phyloP scores from a whole-genome alignment of 352 stramenopile species.

The Globisporangium okanoganense region DNA sequence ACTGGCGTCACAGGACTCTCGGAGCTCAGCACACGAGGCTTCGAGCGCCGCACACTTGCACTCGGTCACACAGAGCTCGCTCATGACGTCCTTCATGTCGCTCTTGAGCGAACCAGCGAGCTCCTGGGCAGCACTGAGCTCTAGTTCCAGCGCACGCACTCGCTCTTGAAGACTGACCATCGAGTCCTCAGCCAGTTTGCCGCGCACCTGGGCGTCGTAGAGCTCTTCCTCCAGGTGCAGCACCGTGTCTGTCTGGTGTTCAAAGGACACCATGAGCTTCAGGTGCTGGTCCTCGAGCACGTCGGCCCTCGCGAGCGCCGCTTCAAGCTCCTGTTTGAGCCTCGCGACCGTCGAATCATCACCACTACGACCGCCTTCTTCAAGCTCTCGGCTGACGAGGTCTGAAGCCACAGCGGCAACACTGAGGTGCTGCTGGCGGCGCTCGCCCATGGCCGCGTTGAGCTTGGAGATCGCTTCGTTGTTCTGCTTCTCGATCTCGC shows the following conservation, averaged over 20 bases:
- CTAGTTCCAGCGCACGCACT: not conserved
- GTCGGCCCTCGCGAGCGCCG: conserved; percentile 7
- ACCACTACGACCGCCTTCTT: not conserved
- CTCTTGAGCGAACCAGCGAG: not conserved
- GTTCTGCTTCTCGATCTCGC: conserved; percentile 18
- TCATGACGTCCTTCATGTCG: conserved; percentile 14
- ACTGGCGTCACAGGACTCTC: not conserved
- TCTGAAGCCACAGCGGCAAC: not conserved
- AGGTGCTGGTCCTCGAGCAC: conserved; percentile 16
- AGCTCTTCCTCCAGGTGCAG: conserved; percentile 15
- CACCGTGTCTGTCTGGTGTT: conserved; percentile 8
- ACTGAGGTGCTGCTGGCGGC: not conserved
- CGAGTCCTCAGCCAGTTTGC: not conserved
- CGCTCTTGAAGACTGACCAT: conserved; percentile 9
- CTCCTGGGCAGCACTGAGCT: conserved; percentile 3
- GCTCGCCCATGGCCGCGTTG: conserved; percentile 6
- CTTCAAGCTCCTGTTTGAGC: conserved; percentile 10
- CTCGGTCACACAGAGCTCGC: conserved; percentile 14
- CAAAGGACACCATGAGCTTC: conserved; percentile 17
- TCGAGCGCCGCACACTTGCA: conserved; percentile 12
- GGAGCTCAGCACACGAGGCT: not conserved
- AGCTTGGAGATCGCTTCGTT: conserved; percentile 11
- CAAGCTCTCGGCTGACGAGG: not conserved
- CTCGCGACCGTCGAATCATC: not conserved
- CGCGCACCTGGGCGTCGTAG: not conserved